These are phyloP conservation scores for Adansonia grandidieri DNA, from an alignment of 441 rosid species.

Conservation along the genomic window DNA sequence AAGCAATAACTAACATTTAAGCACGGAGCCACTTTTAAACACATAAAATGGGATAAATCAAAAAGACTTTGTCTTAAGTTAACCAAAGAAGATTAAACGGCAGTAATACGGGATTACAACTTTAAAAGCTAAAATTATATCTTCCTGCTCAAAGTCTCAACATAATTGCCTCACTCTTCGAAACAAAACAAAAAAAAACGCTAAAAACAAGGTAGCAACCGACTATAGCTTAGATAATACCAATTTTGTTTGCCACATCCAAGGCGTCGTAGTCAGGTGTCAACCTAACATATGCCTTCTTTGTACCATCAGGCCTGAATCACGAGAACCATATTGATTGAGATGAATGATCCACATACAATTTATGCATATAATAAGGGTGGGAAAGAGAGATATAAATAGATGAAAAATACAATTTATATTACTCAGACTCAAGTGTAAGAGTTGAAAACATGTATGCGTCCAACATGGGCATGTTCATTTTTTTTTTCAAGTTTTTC, in stretches of 20 bases:
- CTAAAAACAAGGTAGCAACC: neutral
- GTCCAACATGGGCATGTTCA: no score
- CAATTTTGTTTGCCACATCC: conserved; percentile 96
- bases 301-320: conserved; percentile 92
- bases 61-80: neutral
- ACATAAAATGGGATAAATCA: no score
- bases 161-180: conserved; percentile 27
- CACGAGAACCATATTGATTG: conserved; percentile 2
- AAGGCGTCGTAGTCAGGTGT: conserved; percentile 87
- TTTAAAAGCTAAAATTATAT: conserved; percentile 20
- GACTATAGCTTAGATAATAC: conserved; percentile 61
- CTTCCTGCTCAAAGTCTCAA: conserved; percentile 25
- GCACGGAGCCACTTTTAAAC: neutral
- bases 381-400: neutral
- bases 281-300: conserved; percentile 93
- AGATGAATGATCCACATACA: neutral
- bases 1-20: neutral
- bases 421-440: no score
- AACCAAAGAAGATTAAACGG: conserved; percentile 12
- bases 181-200: conserved; percentile 17
- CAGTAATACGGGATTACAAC: conserved; percentile 22
- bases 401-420: neutral
- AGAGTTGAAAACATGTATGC: no score
- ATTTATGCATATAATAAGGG: neutral
- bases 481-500: no score